Evolutionary conservation across 2,329 filamentous ascomycete species (phyloP).

Genomic region (Trichophyton simii): DNA sequence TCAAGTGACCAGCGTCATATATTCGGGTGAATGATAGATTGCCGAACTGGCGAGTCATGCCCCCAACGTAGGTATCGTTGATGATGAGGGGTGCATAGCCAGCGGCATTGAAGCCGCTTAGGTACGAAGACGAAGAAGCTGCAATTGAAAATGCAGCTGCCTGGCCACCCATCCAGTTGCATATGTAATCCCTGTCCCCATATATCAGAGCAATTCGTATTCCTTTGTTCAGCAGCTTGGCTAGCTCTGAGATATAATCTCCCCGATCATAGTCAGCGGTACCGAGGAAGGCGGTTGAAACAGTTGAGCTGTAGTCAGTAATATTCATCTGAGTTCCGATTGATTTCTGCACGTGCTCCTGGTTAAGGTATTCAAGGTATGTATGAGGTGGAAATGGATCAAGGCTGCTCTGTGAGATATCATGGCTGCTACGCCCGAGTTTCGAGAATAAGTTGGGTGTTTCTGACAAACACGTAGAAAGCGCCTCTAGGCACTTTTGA

Average conservation of each 20-base stretch:
- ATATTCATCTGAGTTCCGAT: constrained; percentile 46
- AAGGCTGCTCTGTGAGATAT: constrained; percentile 40
- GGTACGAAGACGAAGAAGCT: constrained; percentile 35
- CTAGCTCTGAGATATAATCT: constrained; percentile 20
- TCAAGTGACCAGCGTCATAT: constrained; percentile 36
- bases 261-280: neutral
- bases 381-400: constrained; percentile 43
- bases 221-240: constrained; percentile 38
- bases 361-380: constrained; percentile 45
- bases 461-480: neutral
- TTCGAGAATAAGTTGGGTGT: constrained; percentile 29
- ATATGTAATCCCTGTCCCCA: constrained; percentile 42
- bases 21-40: constrained; percentile 40
- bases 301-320: constrained; percentile 38
- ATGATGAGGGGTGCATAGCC: constrained; percentile 39
- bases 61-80: constrained; percentile 34
- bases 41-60: constrained; percentile 36
- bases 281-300: constrained; percentile 20
- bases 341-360: constrained; percentile 38
- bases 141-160: constrained; percentile 47
- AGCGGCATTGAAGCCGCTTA: constrained; percentile 34
- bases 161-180: constrained; percentile 48
- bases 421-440: constrained; percentile 42
- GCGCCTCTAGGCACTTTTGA: neutral
- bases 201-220: constrained; percentile 41